Base-by-base conservation (phyloP, 495 filamentous ascomycete genomes). In the Penicillium turbatum region DNA sequence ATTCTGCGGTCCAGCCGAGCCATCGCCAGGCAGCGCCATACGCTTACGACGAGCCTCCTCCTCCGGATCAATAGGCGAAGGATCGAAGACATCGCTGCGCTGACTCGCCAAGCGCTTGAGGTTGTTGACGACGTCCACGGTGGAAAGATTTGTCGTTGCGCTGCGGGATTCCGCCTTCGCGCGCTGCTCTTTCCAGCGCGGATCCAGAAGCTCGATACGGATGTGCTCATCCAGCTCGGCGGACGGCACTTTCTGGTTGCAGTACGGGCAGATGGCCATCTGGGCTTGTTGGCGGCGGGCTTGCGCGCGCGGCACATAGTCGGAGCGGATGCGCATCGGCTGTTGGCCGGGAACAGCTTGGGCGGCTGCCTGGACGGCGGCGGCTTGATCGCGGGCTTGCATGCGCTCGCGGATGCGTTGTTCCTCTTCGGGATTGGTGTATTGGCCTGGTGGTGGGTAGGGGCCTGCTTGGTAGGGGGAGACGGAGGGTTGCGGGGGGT, bases 41-140 rank as follows among this genome's bases (percentile, higher is more conserved):
- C 82, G 85, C 76, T 93, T 95, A 62, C 88, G 78, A 53, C 90
- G 73, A 34, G 81, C 83, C 55, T 80, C 76, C 71, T 95, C 90
- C 60, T 95, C 91, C 43, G 71, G 54, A 32, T 71, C 66, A 13
- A 57, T 35, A 15, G 65, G 59, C 1, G 69, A 62, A 5, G 74
- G 65, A 60, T 98, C 92, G 65, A 96, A 97, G n/a, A 97, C 79
- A 65, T 98, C 93, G 56, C 79, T 86, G 30, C 93, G 82, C 64
- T 95, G 90, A 48, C 86, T 90, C n/a, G 92, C 90, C 27, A 97
- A 79, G n/a, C 93, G 88, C 74, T 97, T 97, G 55, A 98, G 79
- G 62, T 98, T 97, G 65, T 87, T 88, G 53, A 90, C 92, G 24
- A 95, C 92, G 60, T 97, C 92, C 30, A 77, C 78, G 13, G 89